A percentile compares a stretch with the other conserved stretches of the same genome.
These are phyloP conservation scores for Solanum medicagineum DNA, from an alignment of 257 asterid species.

Conservation along the genomic window DNA sequence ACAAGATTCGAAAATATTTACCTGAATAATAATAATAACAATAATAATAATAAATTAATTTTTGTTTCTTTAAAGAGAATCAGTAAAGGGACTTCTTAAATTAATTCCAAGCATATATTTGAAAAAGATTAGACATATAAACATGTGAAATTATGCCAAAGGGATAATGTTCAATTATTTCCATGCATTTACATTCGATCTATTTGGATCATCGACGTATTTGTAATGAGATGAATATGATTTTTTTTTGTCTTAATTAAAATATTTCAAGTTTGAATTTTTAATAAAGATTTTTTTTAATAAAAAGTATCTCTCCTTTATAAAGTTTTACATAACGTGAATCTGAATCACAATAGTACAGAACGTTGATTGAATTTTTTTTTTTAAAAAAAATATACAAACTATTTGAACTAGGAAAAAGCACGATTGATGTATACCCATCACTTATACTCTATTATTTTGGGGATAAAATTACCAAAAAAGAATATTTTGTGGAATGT, in stretches of 20 bases:
- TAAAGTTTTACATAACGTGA: not conserved
- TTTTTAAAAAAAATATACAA: not conserved
- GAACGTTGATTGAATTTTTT: not conserved
- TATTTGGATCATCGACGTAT: not conserved
- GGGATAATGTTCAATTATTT: not conserved
- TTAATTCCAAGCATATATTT: not conserved
- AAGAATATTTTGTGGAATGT: not conserved
- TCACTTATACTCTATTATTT: not conserved
- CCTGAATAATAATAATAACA: not conserved
- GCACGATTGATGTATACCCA: not conserved
- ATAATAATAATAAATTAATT: too few relatives aligned
- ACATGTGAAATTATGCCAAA: not conserved
- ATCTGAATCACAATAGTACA: accelerated
- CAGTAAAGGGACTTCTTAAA: not conserved
- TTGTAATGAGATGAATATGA: not conserved
- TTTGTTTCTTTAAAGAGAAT: not conserved
- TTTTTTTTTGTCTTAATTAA: not conserved
- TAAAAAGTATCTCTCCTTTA: not conserved
- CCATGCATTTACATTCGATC: not conserved
- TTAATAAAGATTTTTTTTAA: not conserved
- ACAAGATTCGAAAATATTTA: not conserved
- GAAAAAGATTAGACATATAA: not conserved
- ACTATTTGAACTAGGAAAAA: not conserved
- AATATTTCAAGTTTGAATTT: not conserved
- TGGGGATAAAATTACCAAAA: not conserved